phyloP scores from a whole-genome alignment of 306 rosid genomes.

The Malus orientalis region DNA sequence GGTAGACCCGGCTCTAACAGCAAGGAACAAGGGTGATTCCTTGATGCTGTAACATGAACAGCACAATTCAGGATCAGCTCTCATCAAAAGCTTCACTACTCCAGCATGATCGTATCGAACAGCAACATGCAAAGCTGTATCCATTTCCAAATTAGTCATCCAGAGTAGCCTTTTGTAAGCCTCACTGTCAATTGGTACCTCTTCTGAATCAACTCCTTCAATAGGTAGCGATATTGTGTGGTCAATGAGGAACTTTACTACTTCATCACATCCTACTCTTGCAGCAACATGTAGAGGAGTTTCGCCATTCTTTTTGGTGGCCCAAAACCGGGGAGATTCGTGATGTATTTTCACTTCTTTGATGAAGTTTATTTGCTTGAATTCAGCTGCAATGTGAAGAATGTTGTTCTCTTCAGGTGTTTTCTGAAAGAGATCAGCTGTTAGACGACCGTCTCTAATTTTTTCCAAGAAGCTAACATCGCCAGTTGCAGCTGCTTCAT shows the following conservation, averaged over 20 bases:
- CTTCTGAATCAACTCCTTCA: background rate
- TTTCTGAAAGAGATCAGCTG: background rate
- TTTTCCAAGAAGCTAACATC: background rate
- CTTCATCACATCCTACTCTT: background rate
- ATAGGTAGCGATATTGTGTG: background rate
- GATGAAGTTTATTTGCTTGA: background rate
- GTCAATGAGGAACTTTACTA: background rate
- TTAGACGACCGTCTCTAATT: background rate
- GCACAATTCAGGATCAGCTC: background rate
- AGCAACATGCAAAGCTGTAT: constrained; percentile 8
- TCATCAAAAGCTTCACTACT: background rate
- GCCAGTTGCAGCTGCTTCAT: background rate
- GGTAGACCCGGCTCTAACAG: background rate
- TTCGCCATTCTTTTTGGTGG: background rate
- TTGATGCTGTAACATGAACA: background rate
- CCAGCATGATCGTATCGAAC: background rate
- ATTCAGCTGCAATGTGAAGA: background rate
- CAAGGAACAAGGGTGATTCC: constrained; percentile 13
- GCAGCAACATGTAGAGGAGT: constrained; percentile 15
- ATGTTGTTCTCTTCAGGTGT: background rate
- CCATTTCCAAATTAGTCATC: background rate
- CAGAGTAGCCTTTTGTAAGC: background rate
- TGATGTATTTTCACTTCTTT: too few species aligned
- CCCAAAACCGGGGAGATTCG: background rate
- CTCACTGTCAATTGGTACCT: background rate